phyloP scores from a whole-genome alignment of 2,329 filamentous ascomycete species.

The Hypoxylon rubiginosum region DNA sequence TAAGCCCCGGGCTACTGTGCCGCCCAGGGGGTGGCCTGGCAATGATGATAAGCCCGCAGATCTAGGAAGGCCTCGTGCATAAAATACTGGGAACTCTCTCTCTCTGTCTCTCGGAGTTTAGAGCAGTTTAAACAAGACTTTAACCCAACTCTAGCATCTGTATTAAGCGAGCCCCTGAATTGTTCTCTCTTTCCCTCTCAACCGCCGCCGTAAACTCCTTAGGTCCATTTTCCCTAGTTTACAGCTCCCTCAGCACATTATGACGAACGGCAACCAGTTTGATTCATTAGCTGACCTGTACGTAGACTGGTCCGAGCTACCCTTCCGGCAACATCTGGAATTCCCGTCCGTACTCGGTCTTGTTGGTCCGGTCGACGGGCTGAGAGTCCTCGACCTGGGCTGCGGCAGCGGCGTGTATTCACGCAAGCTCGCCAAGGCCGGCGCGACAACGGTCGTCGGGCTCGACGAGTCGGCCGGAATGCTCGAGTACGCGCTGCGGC shows the following conservation, averaged over 20 bases:
- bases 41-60: too few species aligned
- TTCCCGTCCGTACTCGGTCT: constrained; percentile 1
- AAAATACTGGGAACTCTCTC: too few species aligned
- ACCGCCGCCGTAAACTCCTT: too few species aligned
- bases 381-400: constrained; percentile 1
- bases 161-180: too few species aligned
- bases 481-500: background rate
- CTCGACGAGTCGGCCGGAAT: background rate
- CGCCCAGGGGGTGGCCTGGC: too few species aligned
- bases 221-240: too few species aligned
- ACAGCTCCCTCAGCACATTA: background rate
- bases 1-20: too few species aligned
- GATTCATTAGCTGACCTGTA: background rate
- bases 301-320: background rate
- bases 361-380: constrained; percentile 1
- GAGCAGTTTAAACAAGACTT: too few species aligned
- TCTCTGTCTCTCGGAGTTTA: too few species aligned
- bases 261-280: background rate
- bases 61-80: too few species aligned
- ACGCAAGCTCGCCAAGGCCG: background rate
- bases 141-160: too few species aligned
- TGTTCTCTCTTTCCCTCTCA: too few species aligned
- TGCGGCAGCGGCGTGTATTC: constrained; percentile 4
- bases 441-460: background rate
- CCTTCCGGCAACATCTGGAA: constrained; percentile 2